Conservation (phyloP, 2,329 filamentous ascomycete species). For the Aspergillus latus region DNA sequence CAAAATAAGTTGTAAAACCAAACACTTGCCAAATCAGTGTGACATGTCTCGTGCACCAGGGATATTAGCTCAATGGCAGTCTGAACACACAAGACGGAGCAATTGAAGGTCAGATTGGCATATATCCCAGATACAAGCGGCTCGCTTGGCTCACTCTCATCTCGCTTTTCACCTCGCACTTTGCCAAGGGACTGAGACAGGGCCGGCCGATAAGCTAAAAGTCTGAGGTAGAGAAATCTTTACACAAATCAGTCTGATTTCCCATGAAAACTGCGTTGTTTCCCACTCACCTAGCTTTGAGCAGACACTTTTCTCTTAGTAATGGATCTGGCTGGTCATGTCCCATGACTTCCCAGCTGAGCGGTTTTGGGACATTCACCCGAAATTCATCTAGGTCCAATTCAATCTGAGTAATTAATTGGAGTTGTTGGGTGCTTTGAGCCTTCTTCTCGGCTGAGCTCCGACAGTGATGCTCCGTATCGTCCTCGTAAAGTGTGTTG, state of each 20-base stretch:
- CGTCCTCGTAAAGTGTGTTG: neutral
- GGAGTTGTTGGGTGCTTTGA: neutral
- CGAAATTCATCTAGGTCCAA: neutral
- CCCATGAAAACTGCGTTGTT: neutral
- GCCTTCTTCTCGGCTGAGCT: neutral
- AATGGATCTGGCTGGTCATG: neutral
- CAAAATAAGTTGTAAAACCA: conserved; percentile 2
- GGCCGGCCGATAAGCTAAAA: neutral
- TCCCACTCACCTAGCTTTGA: neutral
- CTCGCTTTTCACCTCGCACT: neutral
- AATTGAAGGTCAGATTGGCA: neutral
- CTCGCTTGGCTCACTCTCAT: neutral
- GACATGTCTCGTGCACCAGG: neutral
- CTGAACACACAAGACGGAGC: neutral
- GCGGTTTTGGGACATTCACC: neutral
- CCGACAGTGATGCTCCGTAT: neutral
- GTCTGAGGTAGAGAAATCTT: neutral
- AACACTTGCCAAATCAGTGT: neutral
- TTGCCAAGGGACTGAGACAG: neutral
- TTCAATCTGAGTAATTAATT: neutral
- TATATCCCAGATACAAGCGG: neutral
- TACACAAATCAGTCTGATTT: neutral
- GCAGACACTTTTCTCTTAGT: neutral
- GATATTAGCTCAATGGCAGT: neutral
- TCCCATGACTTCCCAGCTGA: neutral